Evolutionary conservation across 768 basidiomycete genomes (phyloP), one percentile per base, ranked within the genome.

Genomic region (Podaxis sp.): DNA sequence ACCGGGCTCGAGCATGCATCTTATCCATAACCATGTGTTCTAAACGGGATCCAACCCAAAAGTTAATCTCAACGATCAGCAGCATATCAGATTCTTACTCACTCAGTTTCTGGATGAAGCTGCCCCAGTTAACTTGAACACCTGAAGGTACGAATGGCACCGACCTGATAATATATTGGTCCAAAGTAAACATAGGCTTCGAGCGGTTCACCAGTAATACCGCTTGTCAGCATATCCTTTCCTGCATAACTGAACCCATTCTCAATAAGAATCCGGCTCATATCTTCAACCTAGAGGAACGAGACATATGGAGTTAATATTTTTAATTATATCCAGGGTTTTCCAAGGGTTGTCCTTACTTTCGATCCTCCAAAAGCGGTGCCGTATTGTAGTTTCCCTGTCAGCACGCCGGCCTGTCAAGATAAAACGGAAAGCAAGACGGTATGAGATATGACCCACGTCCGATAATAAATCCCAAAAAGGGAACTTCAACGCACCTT

Each of bases 11-110:
- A 65, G 97, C 97, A 68, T 99, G 97, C 97, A 99, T 99, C 81
- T 99, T 99, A 81, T 99, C 97, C 89, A 98, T 91, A 54, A 98
- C 96, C 96, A 98, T 98, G 77, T 96, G 95, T 79, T 95, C 88
- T 91, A 65, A 42, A 61, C 38, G 61, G 54, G 47, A 50, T 55
- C 35, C n/a, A 60, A 55, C 47, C 23, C 57, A 9, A 62, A 53
- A 21, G 50, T 50, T 52, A 46, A 37, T 42, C 11, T 46, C 61
- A 21, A 52, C 23, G 36, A 40, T 58, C 21, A 6, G 44, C 23
- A 35, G n/a, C 36, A 47, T 40, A 10, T 60, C 23, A 37, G 18
- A 28, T 23, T 23, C 25, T 18, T 28, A 73, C 92, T 79, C 73
- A 97, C 95, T 98, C 59, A 98, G 82, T 88, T 97, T 97, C 91